Base-by-base conservation (phyloP, 352 stramenopile species). In the Pythium chondricola region DNA sequence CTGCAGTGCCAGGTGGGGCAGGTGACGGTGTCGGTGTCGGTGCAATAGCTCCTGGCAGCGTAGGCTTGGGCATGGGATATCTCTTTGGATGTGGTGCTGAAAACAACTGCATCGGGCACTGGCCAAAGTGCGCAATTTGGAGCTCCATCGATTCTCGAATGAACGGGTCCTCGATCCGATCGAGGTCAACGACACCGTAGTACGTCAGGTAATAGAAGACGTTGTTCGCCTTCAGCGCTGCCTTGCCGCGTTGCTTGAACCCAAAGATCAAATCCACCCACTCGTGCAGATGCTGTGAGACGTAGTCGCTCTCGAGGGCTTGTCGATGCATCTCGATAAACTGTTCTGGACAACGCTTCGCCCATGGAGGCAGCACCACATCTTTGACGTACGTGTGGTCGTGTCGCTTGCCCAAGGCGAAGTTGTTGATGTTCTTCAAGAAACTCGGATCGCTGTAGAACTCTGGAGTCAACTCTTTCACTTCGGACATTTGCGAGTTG, bases 251-350 rank as follows among this genome's bases (percentile, higher is more conserved):
- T 66, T 99, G 97, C 56, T 99, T 98, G 69, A 83, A 98, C 8
- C 97, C 97, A 69, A 99, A 99, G 18, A 99, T 96, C 8, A 99
- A 81, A 70, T 99, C 97, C 22, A 99, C 85, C 97, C 97, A 99
- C 52, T 88, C 70, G 65, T 99, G 95, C 18, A 99, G 69, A 68
- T 99, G 82, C 27, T 77, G 74, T 26, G 95, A 99, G 0, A 99
- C 97, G 58, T 97, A 85, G 18, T 99, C 96, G 63, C 93, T 99
- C 61, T 99, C 97, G 8, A 99, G 79, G 18, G 97, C 96, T 22
- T 90, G 80, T 9, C 95, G 95, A 62, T 97, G 95, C 21, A 98
- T 75, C 6, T 87, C 78, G 18, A 99, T 78, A 64, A 99, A 99
- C 27, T 97, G 75, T 52, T 98, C 86, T 2, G 95, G 70, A 14